Percentiles rank a stretch among this genome's conserved stretches.
phyloP scores from a whole-genome alignment of 2,329 filamentous ascomycete genomes.

The Venturia aucupariae region DNA sequence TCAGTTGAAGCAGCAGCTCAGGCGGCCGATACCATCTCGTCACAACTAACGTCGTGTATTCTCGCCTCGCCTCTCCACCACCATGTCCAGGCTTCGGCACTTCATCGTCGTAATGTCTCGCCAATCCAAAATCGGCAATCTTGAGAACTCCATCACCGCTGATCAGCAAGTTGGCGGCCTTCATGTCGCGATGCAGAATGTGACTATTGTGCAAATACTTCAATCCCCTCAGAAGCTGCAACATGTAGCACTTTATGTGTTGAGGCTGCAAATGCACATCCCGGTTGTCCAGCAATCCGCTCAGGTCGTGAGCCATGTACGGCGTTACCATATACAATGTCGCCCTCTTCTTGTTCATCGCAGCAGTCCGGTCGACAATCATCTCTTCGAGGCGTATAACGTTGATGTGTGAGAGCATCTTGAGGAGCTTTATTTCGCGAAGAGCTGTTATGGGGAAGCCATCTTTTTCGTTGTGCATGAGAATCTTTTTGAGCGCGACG shows the following conservation, averaged over 20 bases:
- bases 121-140: slow-evolving; percentile 94
- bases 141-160: slow-evolving; percentile 89
- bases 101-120: slow-evolving; percentile 81
- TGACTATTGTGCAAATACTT: slow-evolving; percentile 75
- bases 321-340: slow-evolving; percentile 99
- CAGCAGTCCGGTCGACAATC: slow-evolving; percentile 60
- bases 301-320: slow-evolving; percentile 99
- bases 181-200: slow-evolving; percentile 97
- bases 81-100: slow-evolving; percentile 68
- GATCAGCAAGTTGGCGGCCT: slow-evolving; percentile 94
- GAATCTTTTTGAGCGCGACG: slow-evolving; percentile 93
- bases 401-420: slow-evolving; percentile 87
- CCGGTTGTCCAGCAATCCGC: slow-evolving; percentile 90
- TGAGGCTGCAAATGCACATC: slow-evolving; percentile 76
- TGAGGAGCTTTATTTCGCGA: slow-evolving; percentile 94
- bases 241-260: slow-evolving; percentile 96
- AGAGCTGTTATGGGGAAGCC: slow-evolving; percentile 98
- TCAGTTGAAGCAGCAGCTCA: slow-evolving; percentile 78
- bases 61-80: slow-evolving; percentile 73
- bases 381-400: slow-evolving; percentile 86
- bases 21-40: slow-evolving; percentile 96
- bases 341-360: slow-evolving; percentile 44
- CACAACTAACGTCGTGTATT: slow-evolving; percentile 95
- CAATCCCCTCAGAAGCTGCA: slow-evolving; percentile 83
- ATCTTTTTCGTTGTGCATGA: slow-evolving; percentile 99